phyloP scores from a whole-genome alignment of 345 rosid species.

The Dimocarpus longan region DNA sequence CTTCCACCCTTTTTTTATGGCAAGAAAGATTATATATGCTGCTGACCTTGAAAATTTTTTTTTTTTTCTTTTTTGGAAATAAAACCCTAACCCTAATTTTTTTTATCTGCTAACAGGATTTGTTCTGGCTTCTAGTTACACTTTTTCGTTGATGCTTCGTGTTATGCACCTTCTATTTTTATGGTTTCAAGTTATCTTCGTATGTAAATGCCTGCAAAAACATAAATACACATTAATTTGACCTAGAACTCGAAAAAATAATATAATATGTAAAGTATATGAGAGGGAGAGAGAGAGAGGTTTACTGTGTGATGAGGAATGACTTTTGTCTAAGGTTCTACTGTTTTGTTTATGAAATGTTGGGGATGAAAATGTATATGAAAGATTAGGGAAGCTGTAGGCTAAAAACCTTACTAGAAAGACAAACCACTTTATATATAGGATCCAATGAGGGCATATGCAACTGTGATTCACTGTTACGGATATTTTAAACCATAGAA shows the following conservation, averaged over 20 bases:
- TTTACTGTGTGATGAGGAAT: constrained; percentile 11
- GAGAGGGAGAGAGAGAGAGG: constrained; percentile 20
- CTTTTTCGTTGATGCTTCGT: background rate
- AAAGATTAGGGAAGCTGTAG: constrained; percentile 11
- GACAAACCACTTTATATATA: constrained; percentile 21
- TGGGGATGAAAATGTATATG: constrained; percentile 21
- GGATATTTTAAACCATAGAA: constrained; percentile 11
- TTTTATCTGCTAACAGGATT: background rate
- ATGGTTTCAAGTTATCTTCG: background rate
- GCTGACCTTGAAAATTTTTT: background rate
- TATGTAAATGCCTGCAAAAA: constrained; percentile 1
- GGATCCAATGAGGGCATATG: constrained; percentile 28
- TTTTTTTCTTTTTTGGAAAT: constrained; percentile 1
- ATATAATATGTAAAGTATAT: background rate
- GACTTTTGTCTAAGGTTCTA: constrained; percentile 28
- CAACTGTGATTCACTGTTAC: constrained; percentile 28
- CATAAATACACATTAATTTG: background rate
- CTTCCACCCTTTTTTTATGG: background rate
- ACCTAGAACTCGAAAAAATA: background rate
- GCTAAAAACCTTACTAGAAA: constrained; percentile 27
- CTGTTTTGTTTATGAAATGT: constrained; percentile 25
- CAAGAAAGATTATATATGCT: background rate
- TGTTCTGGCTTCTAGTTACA: background rate
- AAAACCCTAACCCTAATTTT: constrained; percentile 41
- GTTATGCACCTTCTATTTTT: background rate